Base-by-base conservation (phyloP, 345 rosid species). In the Gossypium anomalum region DNA sequence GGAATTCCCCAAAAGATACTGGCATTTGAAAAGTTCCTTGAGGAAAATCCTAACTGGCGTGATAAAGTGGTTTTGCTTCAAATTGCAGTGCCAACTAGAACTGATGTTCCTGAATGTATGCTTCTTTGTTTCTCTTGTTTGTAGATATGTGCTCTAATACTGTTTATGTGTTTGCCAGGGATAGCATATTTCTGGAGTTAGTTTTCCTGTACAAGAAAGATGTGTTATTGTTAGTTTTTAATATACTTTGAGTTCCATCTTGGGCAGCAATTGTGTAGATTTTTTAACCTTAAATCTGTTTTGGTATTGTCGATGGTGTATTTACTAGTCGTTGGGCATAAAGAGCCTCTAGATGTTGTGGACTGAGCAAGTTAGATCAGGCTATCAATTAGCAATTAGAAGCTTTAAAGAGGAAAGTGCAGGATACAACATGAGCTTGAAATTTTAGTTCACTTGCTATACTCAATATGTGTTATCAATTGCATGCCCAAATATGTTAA, bases 1-100 rank as follows among this genome's bases (percentile, higher is more conserved):
- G 99, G 99, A 76, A 96, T 96, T 83, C 99, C 99, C 14, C 99
- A 96, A 62, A 96, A 96, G 89, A 88, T 96, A 85, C 86, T 96
- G 58, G 99, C 99, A 71, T 96, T 96, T 78, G 99, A 96, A 82
- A 96, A 96, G 53, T 96, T 96, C 84, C 99, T 96, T 0, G 99
- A 96, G 92, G 99, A 96, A 80, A 93, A 96, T 73, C 79, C 88
- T 77, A 34, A n/a, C 43, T 96, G 99, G 99, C 97, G 95, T 71
- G 97, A 93, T 48, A 90, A 93, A 86, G 99, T 96, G 81, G 99
- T 96, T 71, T 76, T 96, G 77, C 85, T 96, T 77, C 99, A 96
- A 82, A 96, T 96, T 84, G 99, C 99, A 0, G 99, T 96, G 83
- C 99, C 99, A 51, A 96, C 99, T 80, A 90, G 99, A 84, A 96